phyloP scores from a whole-genome alignment of 495 filamentous ascomycete genomes.

The Daldinia concentrica region DNA sequence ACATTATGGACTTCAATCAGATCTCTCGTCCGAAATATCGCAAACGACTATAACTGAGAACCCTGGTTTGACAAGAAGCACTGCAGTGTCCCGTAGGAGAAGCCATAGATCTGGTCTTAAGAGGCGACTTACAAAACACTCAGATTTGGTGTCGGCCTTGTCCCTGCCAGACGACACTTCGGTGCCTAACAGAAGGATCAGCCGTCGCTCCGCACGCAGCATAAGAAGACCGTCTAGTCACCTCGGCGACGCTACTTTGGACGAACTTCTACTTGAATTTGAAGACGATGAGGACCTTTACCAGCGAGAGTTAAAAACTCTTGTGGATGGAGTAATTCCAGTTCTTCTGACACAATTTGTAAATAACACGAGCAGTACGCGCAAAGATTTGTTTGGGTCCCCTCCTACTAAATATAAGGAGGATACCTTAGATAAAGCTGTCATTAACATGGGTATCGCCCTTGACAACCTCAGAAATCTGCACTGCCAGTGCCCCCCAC shows the following conservation, averaged over 20 bases:
- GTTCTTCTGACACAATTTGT: constrained; percentile 87
- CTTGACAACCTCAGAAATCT: constrained; percentile 83
- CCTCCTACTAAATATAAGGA: constrained; percentile 41
- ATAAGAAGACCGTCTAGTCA: constrained; percentile 75
- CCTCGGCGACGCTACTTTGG: constrained; percentile 70
- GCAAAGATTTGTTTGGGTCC: constrained; percentile 70
- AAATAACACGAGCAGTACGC: constrained; percentile 72
- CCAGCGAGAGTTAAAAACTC: constrained; percentile 87
- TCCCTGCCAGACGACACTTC: constrained; percentile 75
- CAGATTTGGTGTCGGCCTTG: constrained; percentile 90
- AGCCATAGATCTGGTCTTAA: constrained; percentile 65
- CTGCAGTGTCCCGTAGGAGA: constrained; percentile 50
- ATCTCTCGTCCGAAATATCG: constrained; percentile 55
- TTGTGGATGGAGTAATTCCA: constrained; percentile 96
- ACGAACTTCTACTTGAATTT: constrained; percentile 82
- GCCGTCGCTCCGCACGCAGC: constrained; percentile 74
- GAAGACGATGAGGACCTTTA: constrained; percentile 88
- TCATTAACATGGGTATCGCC: constrained; percentile 92
- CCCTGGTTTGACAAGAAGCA: constrained; percentile 49
- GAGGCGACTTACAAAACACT: constrained; percentile 86
- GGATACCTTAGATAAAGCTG: constrained; percentile 75
- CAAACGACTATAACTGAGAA: constrained; percentile 61
- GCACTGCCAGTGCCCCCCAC: constrained; percentile 77
- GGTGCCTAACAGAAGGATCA: constrained; percentile 57
- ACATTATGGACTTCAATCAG: constrained; percentile 58